These are phyloP conservation scores for Cupressus sempervirens DNA, from an alignment of 75 land plant genomes.

Conservation along the genomic window DNA sequence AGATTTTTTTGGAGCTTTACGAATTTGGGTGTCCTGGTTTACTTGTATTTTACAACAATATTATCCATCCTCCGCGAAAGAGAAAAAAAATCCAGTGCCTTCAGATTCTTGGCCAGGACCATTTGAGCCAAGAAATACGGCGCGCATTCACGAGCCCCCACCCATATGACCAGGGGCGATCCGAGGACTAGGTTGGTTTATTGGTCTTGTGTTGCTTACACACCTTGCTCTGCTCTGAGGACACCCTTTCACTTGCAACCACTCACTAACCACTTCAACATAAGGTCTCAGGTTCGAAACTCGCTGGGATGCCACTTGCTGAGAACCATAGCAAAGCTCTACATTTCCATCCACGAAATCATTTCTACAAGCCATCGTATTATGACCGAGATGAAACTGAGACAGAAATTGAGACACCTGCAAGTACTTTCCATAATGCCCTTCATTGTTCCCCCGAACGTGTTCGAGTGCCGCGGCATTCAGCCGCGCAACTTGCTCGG, in stretches of 20 bases:
- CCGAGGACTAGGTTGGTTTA: background rate
- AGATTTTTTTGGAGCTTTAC: too few relatives aligned
- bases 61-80: constrained; percentile 45
- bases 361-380: background rate
- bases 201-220: background rate
- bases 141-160: constrained; percentile 29
- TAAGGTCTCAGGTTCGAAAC: background rate
- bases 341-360: too few relatives aligned
- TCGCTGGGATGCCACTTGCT: background rate
- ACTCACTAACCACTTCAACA: background rate
- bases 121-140: constrained; percentile 34
- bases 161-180: background rate
- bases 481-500: constrained; percentile 44
- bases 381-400: background rate
- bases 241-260: background rate
- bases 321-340: background rate
- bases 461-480: background rate
- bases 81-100: constrained; percentile 83
- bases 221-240: background rate
- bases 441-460: background rate
- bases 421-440: background rate
- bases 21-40: too few relatives aligned
- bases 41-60: too few relatives aligned
- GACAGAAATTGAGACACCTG: background rate
- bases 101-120: constrained; percentile 38